phyloP scores from a whole-genome alignment of 306 rosid genomes.

The Castanea mollissima region DNA sequence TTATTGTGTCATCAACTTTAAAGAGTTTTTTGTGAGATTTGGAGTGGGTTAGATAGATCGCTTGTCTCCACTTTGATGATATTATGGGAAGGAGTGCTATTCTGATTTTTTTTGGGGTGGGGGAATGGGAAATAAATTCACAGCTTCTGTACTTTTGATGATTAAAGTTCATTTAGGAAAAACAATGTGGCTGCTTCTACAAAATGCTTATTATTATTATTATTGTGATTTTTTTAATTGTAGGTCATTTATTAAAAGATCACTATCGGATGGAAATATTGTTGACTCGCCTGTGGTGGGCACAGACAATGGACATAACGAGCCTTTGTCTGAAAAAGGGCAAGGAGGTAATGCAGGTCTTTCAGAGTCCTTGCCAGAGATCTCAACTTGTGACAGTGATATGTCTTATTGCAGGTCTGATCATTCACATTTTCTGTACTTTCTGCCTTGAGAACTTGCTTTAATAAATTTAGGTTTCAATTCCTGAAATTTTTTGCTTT shows the following conservation, averaged over 20 bases:
- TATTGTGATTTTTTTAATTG: slow-evolving; percentile 25
- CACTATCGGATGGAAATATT: slow-evolving; percentile 86
- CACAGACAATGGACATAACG: slow-evolving; percentile 36
- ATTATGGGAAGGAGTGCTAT: not conserved
- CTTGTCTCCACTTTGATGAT: not conserved
- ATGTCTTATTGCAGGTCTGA: slow-evolving; percentile 67
- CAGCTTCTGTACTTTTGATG: not conserved
- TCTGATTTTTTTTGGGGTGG: not conserved
- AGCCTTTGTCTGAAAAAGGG: slow-evolving; percentile 36
- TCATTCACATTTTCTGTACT: slow-evolving; percentile 14
- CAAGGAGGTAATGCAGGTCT: slow-evolving; percentile 27
- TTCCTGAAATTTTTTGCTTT: not conserved
- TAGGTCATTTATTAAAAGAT: slow-evolving; percentile 74
- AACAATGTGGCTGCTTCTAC: not conserved
- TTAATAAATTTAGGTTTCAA: slow-evolving; percentile 3
- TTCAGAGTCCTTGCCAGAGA: slow-evolving; percentile 55
- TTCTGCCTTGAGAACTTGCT: not conserved
- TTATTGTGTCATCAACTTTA: not conserved
- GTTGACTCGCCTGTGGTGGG: slow-evolving; percentile 42
- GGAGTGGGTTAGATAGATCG: slow-evolving; percentile 10
- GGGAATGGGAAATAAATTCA: slow-evolving; percentile 17
- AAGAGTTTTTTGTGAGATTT: not conserved
- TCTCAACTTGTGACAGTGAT: slow-evolving; percentile 49
- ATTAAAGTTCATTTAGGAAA: not conserved
- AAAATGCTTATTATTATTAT: not conserved